Conservation (phyloP, 2,329 filamentous ascomycete species). For the Fusarium papillatum region DNA sequence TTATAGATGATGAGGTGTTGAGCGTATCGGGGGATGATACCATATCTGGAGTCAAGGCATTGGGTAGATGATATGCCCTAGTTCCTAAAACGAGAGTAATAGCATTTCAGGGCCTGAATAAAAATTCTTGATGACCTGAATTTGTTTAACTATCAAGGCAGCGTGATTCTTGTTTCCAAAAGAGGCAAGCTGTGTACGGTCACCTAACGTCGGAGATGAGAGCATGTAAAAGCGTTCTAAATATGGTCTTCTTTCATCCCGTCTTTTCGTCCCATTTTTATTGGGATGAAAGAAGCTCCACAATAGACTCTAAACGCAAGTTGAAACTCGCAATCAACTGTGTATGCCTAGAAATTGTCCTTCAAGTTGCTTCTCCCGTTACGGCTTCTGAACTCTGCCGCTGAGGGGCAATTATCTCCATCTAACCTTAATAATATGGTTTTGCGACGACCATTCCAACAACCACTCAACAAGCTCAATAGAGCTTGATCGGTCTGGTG, state of each 20-base stretch:
- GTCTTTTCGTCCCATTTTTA: not conserved
- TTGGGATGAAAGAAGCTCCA: not conserved
- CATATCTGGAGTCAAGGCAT: not conserved
- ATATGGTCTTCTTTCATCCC: not conserved
- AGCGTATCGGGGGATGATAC: conserved; percentile 6
- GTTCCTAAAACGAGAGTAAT: not conserved
- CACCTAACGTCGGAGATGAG: not conserved
- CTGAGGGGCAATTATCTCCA: not conserved
- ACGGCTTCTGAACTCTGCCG: not conserved
- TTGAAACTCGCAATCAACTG: not conserved
- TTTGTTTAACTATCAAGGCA: not conserved
- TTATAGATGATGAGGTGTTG: conserved; percentile 30
- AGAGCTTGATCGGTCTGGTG: not conserved
- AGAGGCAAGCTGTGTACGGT: not conserved
- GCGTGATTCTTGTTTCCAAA: not conserved
- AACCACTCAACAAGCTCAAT: not conserved
- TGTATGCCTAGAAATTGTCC: not conserved
- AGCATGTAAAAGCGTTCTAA: not conserved
- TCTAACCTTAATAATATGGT: not conserved
- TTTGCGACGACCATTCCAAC: not conserved
- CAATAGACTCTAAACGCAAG: not conserved
- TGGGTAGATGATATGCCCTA: conserved; percentile 8
- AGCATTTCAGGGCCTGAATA: not conserved
- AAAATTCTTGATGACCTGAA: not conserved
- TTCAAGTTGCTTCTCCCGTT: not conserved